These are phyloP conservation scores for Aegilops sharonensis DNA, from an alignment of 176 grass and related monocot genomes.

Conservation along the genomic window DNA sequence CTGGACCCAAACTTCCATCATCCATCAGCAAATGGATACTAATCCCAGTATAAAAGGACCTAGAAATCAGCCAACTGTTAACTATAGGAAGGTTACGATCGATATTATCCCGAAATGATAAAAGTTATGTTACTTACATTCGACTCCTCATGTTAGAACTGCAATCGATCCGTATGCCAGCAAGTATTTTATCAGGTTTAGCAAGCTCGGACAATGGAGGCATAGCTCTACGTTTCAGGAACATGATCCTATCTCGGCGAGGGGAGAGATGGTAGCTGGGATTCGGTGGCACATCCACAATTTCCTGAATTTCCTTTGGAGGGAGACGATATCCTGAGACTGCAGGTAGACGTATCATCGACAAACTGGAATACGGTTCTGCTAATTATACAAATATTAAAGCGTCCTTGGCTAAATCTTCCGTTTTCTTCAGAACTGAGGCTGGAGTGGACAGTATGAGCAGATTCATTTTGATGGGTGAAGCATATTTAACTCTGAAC, in stretches of 20 bases:
- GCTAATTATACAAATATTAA: not conserved
- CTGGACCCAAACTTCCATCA: constrained; percentile 71
- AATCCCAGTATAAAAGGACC: constrained; percentile 81
- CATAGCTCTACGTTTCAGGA: constrained; percentile 63
- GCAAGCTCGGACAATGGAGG: constrained; percentile 69
- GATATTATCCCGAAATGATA: not conserved
- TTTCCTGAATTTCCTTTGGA: constrained; percentile 75
- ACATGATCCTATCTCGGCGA: constrained; percentile 68
- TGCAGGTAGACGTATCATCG: not conserved
- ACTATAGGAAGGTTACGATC: not conserved
- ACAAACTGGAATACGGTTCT: not conserved
- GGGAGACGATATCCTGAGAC: constrained; percentile 47
- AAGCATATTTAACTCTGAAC: not conserved
- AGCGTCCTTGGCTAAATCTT: not conserved
- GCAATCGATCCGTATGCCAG: constrained; percentile 69
- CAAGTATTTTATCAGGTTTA: constrained; percentile 69
- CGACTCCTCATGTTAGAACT: constrained; percentile 60
- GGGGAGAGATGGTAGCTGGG: constrained; percentile 71
- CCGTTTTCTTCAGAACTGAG: not conserved
- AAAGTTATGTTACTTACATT: constrained; percentile 51
- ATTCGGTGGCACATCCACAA: constrained; percentile 69
- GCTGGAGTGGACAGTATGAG: not conserved
- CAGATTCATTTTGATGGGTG: not conserved
- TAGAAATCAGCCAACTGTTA: constrained; percentile 13
- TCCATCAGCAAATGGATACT: constrained; percentile 61